These are phyloP conservation scores for Heritiera littoralis DNA, from an alignment of 345 rosid genomes.

Conservation along the genomic window DNA sequence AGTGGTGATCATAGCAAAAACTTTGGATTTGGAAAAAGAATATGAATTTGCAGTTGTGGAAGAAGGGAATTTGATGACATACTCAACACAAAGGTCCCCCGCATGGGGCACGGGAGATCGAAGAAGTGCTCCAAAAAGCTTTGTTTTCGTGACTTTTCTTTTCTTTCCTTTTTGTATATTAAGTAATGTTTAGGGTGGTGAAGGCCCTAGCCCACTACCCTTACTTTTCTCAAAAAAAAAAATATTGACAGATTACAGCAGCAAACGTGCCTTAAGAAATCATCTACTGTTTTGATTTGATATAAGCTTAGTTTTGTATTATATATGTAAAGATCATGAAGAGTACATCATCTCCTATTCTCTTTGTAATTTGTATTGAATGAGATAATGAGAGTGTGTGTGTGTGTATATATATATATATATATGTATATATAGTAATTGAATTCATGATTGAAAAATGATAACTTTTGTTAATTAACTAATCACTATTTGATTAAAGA, in stretches of 20 bases:
- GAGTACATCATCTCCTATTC: too few species aligned
- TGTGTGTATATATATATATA: too few species aligned
- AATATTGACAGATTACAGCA: neutral
- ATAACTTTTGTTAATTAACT: neutral
- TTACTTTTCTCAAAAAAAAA: neutral
- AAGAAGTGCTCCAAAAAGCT: constrained; percentile 47
- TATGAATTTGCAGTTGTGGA: neutral
- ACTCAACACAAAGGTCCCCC: constrained; percentile 21
- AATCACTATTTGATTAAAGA: constrained; percentile 6
- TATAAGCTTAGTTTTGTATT: neutral
- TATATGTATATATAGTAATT: neutral
- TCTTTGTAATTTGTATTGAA: too few species aligned
- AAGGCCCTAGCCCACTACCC: constrained; percentile 2
- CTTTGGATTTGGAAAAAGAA: neutral
- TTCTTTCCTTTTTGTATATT: neutral
- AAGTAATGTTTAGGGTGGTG: constrained; percentile 16
- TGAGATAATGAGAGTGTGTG: too few species aligned
- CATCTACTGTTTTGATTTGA: constrained; percentile 7
- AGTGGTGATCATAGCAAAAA: neutral
- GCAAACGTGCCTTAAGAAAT: constrained; percentile 17
- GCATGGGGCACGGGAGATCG: constrained; percentile 32
- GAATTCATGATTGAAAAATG: constrained; percentile 22
- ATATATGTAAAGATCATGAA: neutral
- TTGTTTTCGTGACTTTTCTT: constrained; percentile 28
- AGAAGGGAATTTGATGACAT: constrained; percentile 29